A percentile compares a stretch with the other conserved stretches of the same genome.
phyloP scores from a whole-genome alignment of 1,284 basidiomycete species.

The Apiotrichum montevideense region DNA sequence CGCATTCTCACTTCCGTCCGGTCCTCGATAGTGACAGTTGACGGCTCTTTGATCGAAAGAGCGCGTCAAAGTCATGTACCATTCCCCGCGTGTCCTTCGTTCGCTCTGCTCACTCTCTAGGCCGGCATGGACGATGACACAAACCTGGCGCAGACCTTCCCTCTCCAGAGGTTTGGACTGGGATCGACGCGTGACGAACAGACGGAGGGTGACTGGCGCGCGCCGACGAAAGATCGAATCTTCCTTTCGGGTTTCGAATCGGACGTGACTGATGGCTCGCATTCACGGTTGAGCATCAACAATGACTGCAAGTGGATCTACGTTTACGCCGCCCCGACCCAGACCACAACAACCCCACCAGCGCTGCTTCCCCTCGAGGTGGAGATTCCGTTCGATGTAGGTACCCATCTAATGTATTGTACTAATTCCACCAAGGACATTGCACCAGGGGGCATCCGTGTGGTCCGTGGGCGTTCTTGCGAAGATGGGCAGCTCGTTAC shows the following conservation, averaged over 20 bases:
- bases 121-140: constrained; percentile 4
- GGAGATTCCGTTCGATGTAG: constrained; percentile 19
- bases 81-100: no score
- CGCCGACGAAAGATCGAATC: not conserved
- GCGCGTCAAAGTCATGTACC: no score
- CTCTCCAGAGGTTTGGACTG: constrained; percentile 1
- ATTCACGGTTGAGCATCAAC: constrained; percentile 11
- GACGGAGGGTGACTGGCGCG: not conserved
- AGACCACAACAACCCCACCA: not conserved
- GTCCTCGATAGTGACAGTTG: no score
- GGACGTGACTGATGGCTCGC: not conserved
- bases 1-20: no score
- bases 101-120: not conserved
- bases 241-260: not conserved
- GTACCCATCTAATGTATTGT: not conserved
- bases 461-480: constrained; percentile 1
- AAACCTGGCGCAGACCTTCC: constrained; percentile 3
- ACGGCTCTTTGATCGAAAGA: no score
- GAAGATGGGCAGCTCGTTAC: not conserved
- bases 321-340: constrained; percentile 3
- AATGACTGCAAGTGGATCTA: constrained; percentile 15
- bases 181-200: constrained; percentile 1
- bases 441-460: constrained; percentile 3
- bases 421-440: no score
- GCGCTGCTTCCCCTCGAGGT: constrained; percentile 15